Evolutionary conservation across 1,284 basidiomycete species (phyloP), one percentile per base, ranked within the genome.

Genomic region (Boletus semigastroideus): DNA sequence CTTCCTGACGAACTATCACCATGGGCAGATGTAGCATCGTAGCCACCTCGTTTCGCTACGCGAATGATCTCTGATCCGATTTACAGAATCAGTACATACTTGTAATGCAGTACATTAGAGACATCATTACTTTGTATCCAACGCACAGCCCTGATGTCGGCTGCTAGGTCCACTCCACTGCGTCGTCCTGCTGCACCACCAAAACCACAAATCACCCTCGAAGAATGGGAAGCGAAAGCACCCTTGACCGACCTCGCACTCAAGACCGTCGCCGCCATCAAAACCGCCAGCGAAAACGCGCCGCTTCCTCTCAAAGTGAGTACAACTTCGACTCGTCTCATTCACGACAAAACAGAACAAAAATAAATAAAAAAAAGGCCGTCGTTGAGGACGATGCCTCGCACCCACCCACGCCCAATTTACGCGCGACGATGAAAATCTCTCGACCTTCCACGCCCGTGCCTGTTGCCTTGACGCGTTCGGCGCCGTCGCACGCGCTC

Each of bases 141-240:
- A 37, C 37, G n/a, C 17, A 19, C 17, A 9, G 34, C 34, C 30
- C 12, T 10, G 30, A 65, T 68, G 63, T 65, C 63, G 30, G 42
- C 55, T 45, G 45, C 36, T 38, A 58, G 66, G 45, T 30, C 64
- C 38, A 48, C 33, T 25, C 7, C 52, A 47, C 66, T 51, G 4
- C 65, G 68, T 19, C 68, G 68, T 48, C 55, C 59, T 22, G 67
- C 34, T 51, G 59, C 59, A 44, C 63, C 69, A 36, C 54, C 70
- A 10, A 80, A 76, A 55, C 65, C 69, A 8, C 62, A 68, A 12
- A 67, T 88, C 34, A 82, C 74, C 40, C 77, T 94, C 7, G 92
- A 95, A 66, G 90, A 95, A 72, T 97, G 94, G 94, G 93, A 96
- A 63, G 69, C 81, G 1, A 87, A 82, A 60, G 82, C 92, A 2